Evolutionary conservation across 2,329 filamentous ascomycete species (phyloP), one percentile per base, ranked within the genome.

Genomic region (Xylaria arbuscula): DNA sequence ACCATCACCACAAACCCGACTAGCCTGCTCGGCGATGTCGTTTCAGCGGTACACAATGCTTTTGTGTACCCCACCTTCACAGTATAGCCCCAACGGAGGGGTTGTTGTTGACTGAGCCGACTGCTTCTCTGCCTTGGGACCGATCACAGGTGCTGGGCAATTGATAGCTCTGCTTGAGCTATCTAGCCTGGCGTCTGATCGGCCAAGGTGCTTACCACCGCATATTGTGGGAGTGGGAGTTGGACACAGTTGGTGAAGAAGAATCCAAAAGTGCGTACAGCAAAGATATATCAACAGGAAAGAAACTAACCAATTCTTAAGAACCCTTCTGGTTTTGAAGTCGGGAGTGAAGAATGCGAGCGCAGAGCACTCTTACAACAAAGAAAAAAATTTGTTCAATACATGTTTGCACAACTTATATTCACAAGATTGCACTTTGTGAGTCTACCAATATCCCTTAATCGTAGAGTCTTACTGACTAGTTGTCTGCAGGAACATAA

Each of bases 41-140:
- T 62, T 47, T 34, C 62, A 63, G 62, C 51, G 68, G 71, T 62
- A 67, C 67, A 71, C 54, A 55, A 76, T 78, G 72, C 67, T 69
- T 54, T 62, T 65, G 68, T 66, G 64, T 61, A 67, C 69, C 62
- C 58, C 47, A 55, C 11, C 55, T 55, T 51, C 63, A 60, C 61
- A 73, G 24, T 68, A 83, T 82, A 86, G 80, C 84, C 85, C 85
- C 84, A 86, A 84, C 75, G 84, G 70, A 73, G 85, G 85, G 85
- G 84, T 85, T 70, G 74, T 74, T 71, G 76, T 74, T 73, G 75
- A 83, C 75, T 87, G 83, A 81, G 71, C 71, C 64, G 10, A 40
- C 60, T 60, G 64, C 70, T 67, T 68, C 68, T 65, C 65, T 69
- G 61, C 73, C 79, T 73, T 73, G 72, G 58, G 66, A 69, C 61